These are phyloP conservation scores for Breviolum minutum DNA, from an alignment of 73 alveolate species.

Conservation along the genomic window DNA sequence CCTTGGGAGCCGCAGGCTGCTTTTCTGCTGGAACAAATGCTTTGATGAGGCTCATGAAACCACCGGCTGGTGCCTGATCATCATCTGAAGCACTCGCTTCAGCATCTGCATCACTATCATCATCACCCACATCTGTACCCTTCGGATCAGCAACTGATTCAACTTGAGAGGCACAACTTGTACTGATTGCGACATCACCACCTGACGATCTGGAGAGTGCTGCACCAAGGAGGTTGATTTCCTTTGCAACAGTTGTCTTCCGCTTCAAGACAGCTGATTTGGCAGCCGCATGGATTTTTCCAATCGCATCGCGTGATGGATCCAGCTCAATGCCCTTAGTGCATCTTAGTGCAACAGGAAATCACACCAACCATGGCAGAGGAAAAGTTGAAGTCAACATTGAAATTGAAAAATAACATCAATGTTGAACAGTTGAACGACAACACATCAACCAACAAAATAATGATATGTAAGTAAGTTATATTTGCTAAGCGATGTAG, in stretches of 20 bases:
- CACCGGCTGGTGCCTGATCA: background rate
- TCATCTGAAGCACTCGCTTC: background rate
- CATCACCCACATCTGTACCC: background rate
- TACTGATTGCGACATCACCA: background rate
- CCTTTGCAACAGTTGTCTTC: background rate
- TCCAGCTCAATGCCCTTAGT: background rate
- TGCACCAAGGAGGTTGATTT: background rate
- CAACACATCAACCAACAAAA: too few relatives aligned
- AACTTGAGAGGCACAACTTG: background rate
- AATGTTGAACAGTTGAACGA: too few relatives aligned
- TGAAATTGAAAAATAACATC: too few relatives aligned
- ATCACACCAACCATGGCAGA: too few relatives aligned
- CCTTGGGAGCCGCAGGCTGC: background rate
- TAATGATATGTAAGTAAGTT: too few relatives aligned
- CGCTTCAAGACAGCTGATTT: background rate
- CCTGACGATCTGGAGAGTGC: background rate
- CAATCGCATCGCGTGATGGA: background rate
- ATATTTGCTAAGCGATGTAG: too few relatives aligned
- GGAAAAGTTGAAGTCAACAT: background rate
- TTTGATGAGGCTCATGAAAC: background rate
- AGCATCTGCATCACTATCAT: background rate
- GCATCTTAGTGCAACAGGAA: too few relatives aligned
- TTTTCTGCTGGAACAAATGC: background rate
- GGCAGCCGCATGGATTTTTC: conserved; percentile 27
- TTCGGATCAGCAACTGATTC: background rate